Conservation (phyloP, 225 moss, liverwort and hornwort genomes). For the Sphagnum tenellum region DNA sequence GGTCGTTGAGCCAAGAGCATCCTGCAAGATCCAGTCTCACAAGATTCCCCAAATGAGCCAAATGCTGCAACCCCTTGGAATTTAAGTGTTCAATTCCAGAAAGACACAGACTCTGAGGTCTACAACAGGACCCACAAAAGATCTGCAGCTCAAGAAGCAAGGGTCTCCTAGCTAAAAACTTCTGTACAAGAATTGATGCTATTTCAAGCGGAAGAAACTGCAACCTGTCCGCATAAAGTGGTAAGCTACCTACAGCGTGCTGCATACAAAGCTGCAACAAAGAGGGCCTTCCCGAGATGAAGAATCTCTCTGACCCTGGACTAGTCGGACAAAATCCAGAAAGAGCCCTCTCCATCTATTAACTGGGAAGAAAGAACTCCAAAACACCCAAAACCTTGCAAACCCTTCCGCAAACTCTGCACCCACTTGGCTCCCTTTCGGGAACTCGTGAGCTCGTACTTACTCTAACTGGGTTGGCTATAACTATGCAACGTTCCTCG, state of each 20-base stretch:
- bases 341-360: too few species aligned
- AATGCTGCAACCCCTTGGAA: conserved; percentile 18
- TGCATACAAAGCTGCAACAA: conserved; percentile 33
- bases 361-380: too few species aligned
- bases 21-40: conserved; percentile 45
- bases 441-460: too few species aligned
- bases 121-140: conserved; percentile 24
- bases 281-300: conserved; percentile 11
- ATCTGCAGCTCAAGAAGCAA: conserved; percentile 25
- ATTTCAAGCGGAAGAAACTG: conserved; percentile 29
- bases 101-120: conserved; percentile 16
- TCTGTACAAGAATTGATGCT: conserved; percentile 18
- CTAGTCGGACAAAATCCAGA: too few species aligned
- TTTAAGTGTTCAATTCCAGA: conserved; percentile 24
- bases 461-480: too few species aligned
- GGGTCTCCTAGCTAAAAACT: conserved; percentile 23
- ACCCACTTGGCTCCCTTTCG: too few species aligned
- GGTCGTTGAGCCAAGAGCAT: conserved; percentile 42
- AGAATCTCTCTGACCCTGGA: conserved; percentile 1
- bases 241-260: conserved; percentile 16
- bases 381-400: too few species aligned
- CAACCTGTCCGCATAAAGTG: conserved; percentile 20
- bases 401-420: too few species aligned
- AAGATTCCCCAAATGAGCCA: conserved; percentile 20
- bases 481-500: too few species aligned